Base-by-base conservation (phyloP, 1,139 yeast genomes). In the Debaryomyces nepalensis region DNA sequence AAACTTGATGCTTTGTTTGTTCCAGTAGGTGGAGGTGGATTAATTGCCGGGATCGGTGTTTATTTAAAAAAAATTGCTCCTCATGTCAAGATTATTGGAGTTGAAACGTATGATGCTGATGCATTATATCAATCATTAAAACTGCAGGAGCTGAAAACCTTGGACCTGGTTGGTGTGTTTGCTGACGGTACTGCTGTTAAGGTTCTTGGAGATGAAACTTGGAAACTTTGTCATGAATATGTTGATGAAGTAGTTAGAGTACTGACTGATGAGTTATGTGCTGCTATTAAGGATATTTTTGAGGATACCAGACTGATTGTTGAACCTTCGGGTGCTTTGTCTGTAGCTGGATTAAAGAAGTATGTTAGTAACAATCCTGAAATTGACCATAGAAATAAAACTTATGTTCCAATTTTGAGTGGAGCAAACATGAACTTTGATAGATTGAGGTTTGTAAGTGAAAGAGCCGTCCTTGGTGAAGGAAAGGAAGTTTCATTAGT, bases 111-210 rank as follows among this genome's bases (percentile, higher is more conserved):
- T 59, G 99, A 93, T 63, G 97, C 99, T 1, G 91, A 91, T 61
- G 96, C 96, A 11, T 75, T 93, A 70, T 75, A 82, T 56, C 85
- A 82, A 53, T 87, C 96, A n/a, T 66, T 89, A 47, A 59, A 80
- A 45, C 58, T 66, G 14, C 76, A 81, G 23, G 66, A 80, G 41
- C 77, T 84, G 51, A 80, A 79, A 10, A 61, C 72, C 2, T 73
- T 95, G 45, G 68, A 74, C 24, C 73, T 77, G 21, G 98, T 91
- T 7, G 99, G 99, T n/a, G 73, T 87, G n/a, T 93, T 93, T 66
- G 99, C 99, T n/a, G 99, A 93, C 64, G 99, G 99, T 58, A 90
- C 99, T n/a, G 97, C 99, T 4, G 99, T 93, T 33, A 87, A 84
- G 57, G 65, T 85, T 9, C 75, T 90, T 23, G 99, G 99, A 43